A percentile compares a stretch with the other conserved stretches of the same genome.
Conservation (phyloP, 768 basidiomycete species). For the Auriscalpium orientale region DNA sequence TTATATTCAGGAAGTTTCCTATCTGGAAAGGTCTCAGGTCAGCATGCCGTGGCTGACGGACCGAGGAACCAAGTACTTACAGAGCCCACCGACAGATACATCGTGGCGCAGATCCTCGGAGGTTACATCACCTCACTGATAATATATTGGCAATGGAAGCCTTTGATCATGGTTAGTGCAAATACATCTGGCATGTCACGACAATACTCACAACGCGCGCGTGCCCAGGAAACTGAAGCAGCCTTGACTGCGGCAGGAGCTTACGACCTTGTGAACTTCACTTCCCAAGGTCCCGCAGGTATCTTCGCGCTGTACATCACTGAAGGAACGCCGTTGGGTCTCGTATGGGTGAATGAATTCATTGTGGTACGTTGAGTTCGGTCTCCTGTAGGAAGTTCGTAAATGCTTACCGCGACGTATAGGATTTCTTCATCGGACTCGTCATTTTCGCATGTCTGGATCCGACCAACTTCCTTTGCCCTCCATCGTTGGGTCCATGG, state of each 20-base stretch:
- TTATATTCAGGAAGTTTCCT: conserved; percentile 49
- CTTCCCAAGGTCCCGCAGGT: conserved; percentile 26
- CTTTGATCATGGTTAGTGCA: neutral
- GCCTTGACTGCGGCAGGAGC: conserved; percentile 20
- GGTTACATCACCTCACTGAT: conserved; percentile 19
- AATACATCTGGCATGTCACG: too few relatives aligned
- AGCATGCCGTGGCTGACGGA: neutral
- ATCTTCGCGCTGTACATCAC: conserved; percentile 28
- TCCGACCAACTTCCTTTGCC: conserved; percentile 18
- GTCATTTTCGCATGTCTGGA: conserved; percentile 16
- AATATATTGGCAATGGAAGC: conserved; percentile 18
- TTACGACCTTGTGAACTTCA: conserved; percentile 25
- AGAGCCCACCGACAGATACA: conserved; percentile 15
- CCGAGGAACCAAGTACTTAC: too few relatives aligned
- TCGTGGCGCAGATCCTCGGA: conserved; percentile 23
- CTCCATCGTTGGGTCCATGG: conserved; percentile 14
- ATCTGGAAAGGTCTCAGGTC: conserved; percentile 42
- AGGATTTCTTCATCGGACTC: conserved; percentile 14
- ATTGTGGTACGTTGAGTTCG: conserved; percentile 20
- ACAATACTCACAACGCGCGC: too few relatives aligned
- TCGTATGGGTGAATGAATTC: conserved; percentile 32
- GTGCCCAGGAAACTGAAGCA: conserved; percentile 14
- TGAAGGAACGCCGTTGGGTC: conserved; percentile 23
- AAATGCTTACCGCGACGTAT: neutral
- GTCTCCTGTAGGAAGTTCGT: neutral